Evolutionary conservation across 371 early-diverging fungal species (phyloP), one percentile per base, ranked within the genome.

Genomic region (Apophysomyces elegans): DNA sequence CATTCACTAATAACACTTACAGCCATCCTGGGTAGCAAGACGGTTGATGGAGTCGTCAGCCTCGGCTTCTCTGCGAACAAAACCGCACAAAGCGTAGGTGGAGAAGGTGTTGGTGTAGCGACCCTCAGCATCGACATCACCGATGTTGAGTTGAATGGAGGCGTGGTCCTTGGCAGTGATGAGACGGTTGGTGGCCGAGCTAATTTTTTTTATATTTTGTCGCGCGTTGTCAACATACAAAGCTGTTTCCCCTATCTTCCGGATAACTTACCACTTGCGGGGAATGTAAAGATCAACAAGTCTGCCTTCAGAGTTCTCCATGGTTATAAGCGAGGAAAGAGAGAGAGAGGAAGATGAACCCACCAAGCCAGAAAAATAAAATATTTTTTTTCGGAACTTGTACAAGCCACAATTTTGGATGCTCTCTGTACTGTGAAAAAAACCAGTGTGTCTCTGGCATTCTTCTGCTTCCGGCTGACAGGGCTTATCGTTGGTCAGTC

Each of bases 1-100:
- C 21, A 1, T 21, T 18, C 14, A 14, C 1, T 13, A 56, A 18
- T 9, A 47, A 8, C 61, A 78, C 83, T 75, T 83, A 83, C 83
- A 77, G 61, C 98, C 98, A 84, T 95, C 94, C 73, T 89, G 76
- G 79, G 95, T 92, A 72, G 96, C 92, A 65, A 99, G 87, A 70
- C 97, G 93, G 96, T 99, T 97, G 73, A 99, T 74, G 73, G 96
- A 92, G 86, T 98, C 98, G 78, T 99, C 98, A 67, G 93, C 84
- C 88, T 99, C 97, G 65, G 93, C 95, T 66, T 86, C 83, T 74
- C 90, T 76, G 76, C 99, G 94, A 69, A 98, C 90, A 83, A 91
- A 93, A 70, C 99, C 99, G 75, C 88, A 93, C 75, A 99, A 84
- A 67, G 96, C 97, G 77, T 93, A 96, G 84, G 95, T 92, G 82